Percentiles rank a stretch among this genome's conserved stretches.
Conservation (phyloP, 352 stramenopile species). For the Halophytophthora polymorphica region DNA sequence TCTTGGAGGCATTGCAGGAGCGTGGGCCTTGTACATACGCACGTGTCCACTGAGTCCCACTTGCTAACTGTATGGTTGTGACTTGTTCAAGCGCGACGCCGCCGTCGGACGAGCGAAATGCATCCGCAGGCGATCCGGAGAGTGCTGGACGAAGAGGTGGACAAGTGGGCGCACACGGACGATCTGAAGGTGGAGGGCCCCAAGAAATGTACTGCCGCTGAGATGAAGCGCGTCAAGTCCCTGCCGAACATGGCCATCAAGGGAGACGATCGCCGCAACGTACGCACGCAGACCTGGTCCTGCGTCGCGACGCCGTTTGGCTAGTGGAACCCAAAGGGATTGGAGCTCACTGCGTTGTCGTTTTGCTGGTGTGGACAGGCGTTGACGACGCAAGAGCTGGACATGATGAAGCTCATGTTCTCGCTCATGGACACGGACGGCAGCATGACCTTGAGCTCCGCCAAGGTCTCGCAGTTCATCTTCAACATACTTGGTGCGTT, state of each 20-base stretch:
- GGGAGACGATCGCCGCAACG: background rate
- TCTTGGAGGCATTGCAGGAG: background rate
- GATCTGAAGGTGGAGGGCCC: constrained; percentile 14
- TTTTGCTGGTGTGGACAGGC: constrained; percentile 20
- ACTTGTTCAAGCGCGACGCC: constrained; percentile 26
- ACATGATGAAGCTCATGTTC: constrained; percentile 81
- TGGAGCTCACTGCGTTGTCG: too few species aligned
- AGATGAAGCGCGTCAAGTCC: constrained; percentile 18
- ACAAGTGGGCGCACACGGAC: constrained; percentile 64
- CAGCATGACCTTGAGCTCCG: constrained; percentile 50
- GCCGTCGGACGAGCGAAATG: constrained; percentile 72
- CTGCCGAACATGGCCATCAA: constrained; percentile 9
- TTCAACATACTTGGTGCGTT: constrained; percentile 67
- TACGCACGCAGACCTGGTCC: too few species aligned
- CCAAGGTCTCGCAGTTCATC: constrained; percentile 67
- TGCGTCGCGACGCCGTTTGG: background rate
- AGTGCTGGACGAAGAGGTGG: constrained; percentile 59
- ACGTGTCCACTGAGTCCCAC: too few species aligned
- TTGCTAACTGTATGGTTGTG: background rate
- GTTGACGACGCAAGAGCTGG: constrained; percentile 58
- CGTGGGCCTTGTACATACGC: too few species aligned
- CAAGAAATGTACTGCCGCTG: constrained; percentile 5
- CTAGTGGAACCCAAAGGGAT: background rate
- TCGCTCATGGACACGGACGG: constrained; percentile 78
- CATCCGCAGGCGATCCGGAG: constrained; percentile 70